Evolutionary conservation across 306 rosid genomes (phyloP).

Genomic region (Pyrus bretschneideri): DNA sequence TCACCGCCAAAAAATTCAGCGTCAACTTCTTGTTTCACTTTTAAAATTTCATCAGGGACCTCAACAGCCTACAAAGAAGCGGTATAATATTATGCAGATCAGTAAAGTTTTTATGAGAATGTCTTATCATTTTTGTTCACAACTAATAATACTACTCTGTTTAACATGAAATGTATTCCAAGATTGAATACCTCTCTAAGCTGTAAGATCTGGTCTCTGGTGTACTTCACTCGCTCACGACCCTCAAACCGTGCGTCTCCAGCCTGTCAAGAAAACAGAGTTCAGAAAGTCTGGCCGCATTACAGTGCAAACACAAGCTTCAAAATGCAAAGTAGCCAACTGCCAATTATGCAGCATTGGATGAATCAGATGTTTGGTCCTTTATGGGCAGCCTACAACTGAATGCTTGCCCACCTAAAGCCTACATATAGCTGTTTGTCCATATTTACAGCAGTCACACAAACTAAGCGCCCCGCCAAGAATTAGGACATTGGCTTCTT

Average conservation of each 20-base stretch:
- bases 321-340: background rate
- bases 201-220: conserved; percentile 65
- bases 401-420: conserved; percentile 59
- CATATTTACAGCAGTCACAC: conserved; percentile 77
- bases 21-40: conserved; percentile 66
- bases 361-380: conserved; percentile 32
- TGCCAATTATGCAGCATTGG: background rate
- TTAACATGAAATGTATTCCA: background rate
- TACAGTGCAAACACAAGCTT: background rate
- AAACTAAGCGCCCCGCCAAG: conserved; percentile 66
- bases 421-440: conserved; percentile 51
- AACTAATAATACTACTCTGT: background rate
- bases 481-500: conserved; percentile 56
- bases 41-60: conserved; percentile 60
- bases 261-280: conserved; percentile 33
- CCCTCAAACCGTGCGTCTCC: conserved; percentile 90
- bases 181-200: conserved; percentile 57
- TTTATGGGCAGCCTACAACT: conserved; percentile 50
- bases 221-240: conserved; percentile 66
- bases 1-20: conserved; percentile 80
- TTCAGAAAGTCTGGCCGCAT: background rate
- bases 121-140: background rate
- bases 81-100: background rate
- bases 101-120: background rate
- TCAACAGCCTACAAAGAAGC: conserved; percentile 46